Conservation (phyloP, 768 basidiomycete species). For the Nidularia sp. region DNA sequence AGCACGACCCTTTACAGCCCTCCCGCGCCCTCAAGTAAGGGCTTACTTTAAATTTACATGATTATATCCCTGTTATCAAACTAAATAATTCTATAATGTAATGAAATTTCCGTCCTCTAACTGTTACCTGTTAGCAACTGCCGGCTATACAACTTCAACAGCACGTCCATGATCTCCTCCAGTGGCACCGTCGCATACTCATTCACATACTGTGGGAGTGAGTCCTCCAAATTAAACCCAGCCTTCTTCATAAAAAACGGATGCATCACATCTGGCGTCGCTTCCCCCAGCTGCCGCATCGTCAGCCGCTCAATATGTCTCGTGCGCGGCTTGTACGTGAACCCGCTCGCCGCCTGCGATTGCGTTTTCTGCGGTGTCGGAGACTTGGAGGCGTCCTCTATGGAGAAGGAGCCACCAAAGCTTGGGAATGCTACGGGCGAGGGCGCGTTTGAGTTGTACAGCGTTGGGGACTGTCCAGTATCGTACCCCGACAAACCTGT, state of each 20-base stretch:
- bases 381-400: constrained; percentile 1
- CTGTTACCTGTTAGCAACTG: constrained; percentile 47
- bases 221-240: constrained; percentile 79
- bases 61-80: not conserved
- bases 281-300: constrained; percentile 83
- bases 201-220: constrained; percentile 82
- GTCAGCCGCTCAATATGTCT: constrained; percentile 76
- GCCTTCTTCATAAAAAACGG: constrained; percentile 84
- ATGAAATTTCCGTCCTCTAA: constrained; percentile 3
- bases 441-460: not conserved
- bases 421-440: constrained; percentile 1
- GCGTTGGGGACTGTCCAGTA: not conserved
- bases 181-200: constrained; percentile 83
- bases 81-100: not conserved
- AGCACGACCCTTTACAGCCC: too few species aligned
- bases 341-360: constrained; percentile 10
- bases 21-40: too few species aligned
- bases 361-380: not conserved
- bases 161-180: constrained; percentile 79
- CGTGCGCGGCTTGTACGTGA: constrained; percentile 52
- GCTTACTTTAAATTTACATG: not conserved
- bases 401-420: not conserved
- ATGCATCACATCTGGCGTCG: constrained; percentile 86
- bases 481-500: not conserved
- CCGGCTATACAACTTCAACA: constrained; percentile 72